Conservation (phyloP, 352 stramenopile species). For the Globisporangium splendens region DNA sequence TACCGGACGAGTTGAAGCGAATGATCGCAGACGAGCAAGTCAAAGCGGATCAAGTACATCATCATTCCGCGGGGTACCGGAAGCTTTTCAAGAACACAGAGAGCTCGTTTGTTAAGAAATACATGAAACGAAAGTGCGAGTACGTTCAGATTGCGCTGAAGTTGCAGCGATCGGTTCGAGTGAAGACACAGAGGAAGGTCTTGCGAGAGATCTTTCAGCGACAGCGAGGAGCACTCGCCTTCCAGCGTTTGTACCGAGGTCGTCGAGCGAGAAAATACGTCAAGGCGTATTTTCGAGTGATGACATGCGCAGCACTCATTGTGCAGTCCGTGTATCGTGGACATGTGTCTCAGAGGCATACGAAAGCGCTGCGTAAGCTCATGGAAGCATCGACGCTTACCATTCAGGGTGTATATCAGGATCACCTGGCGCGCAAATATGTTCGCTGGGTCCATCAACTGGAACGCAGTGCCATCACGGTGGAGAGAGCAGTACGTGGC, state of each 20-base stretch:
- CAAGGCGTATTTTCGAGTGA: conserved; percentile 42
- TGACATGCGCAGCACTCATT: conserved; percentile 48
- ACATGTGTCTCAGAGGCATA: conserved; percentile 37
- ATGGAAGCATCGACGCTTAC: conserved; percentile 26
- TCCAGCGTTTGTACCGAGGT: conserved; percentile 63
- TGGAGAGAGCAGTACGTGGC: conserved; percentile 51
- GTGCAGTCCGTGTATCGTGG: conserved; percentile 71
- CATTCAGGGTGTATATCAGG: conserved; percentile 60
- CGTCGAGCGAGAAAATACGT: conserved; percentile 46
- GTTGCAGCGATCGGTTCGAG: conserved; percentile 49
- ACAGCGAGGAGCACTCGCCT: conserved; percentile 38
- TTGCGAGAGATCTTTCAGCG: conserved; percentile 36
- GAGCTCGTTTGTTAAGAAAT: conserved; percentile 46
- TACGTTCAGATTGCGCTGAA: conserved; percentile 38
- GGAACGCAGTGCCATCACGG: conserved; percentile 32
- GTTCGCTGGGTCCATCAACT: conserved; percentile 41
- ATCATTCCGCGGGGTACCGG: conserved; percentile 12
- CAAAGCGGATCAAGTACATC: conserved; percentile 13
- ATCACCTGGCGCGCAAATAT: conserved; percentile 36
- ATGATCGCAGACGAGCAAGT: conserved; percentile 63
- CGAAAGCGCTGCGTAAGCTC: conserved; percentile 19
- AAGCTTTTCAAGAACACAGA: conserved; percentile 62
- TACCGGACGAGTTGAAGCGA: conserved; percentile 67
- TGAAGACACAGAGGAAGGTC: conserved; percentile 41
- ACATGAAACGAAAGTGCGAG: conserved; percentile 52